Conservation (phyloP, 441 rosid species). For the Rhodomyrtus psidioides region DNA sequence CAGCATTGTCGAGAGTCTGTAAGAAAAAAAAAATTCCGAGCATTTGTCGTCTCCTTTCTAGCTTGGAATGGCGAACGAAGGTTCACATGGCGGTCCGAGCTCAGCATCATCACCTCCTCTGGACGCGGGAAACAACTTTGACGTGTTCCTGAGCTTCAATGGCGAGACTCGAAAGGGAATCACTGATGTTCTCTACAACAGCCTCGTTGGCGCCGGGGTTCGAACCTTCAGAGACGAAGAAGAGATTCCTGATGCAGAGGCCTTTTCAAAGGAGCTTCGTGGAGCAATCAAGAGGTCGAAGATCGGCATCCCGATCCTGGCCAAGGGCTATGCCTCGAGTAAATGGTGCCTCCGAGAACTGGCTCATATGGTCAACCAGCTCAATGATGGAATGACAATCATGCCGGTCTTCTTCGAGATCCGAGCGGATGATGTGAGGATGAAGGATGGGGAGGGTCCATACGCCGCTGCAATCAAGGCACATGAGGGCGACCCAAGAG, state of each 20-base stretch:
- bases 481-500: neutral
- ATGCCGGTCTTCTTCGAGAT: neutral
- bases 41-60: neutral
- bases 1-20: neutral
- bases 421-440: neutral
- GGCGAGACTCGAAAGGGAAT: neutral
- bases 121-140: neutral
- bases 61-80: neutral
- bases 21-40: neutral
- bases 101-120: neutral
- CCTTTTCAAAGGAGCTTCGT: neutral
- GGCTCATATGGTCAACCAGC: neutral
- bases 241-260: neutral
- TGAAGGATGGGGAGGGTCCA: neutral
- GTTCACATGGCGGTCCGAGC: neutral
- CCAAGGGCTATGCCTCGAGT: neutral
- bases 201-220: neutral
- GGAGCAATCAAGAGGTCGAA: neutral
- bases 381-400: neutral
- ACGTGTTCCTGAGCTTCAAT: neutral
- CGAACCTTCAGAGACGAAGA: neutral
- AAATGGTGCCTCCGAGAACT: neutral
- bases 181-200: neutral
- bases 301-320: neutral
- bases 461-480: neutral